phyloP scores from a whole-genome alignment of 768 basidiomycete species.

The Xerocomellus chrysenteron region DNA sequence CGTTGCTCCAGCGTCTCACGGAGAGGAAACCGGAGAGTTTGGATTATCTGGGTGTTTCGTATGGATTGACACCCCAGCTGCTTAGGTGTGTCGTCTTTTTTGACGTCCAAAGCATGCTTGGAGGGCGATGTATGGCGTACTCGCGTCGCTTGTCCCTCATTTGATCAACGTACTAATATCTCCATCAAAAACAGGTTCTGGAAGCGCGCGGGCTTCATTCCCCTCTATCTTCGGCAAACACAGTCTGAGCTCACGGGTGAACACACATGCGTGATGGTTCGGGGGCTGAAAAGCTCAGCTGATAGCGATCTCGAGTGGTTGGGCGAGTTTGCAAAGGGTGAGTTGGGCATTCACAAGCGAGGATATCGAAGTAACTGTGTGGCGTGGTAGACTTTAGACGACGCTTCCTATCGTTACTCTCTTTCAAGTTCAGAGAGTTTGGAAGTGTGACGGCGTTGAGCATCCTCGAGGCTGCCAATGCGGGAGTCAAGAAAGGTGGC shows the following conservation, averaged over 20 bases:
- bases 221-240: conserved; percentile 91
- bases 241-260: conserved; percentile 95
- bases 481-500: conserved; percentile 47
- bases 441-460: conserved; percentile 84
- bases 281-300: conserved; percentile 69
- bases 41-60: conserved; percentile 96
- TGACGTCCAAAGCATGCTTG: too few relatives aligned
- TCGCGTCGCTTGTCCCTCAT: background rate
- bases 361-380: background rate
- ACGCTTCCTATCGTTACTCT: conserved; percentile 85
- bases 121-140: background rate
- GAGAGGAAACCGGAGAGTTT: conserved; percentile 87
- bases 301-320: conserved; percentile 77
- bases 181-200: conserved; percentile 64
- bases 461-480: conserved; percentile 81
- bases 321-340: conserved; percentile 83
- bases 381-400: conserved; percentile 77
- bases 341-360: conserved; percentile 2
- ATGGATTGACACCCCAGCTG: conserved; percentile 85
- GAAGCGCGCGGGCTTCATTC: conserved; percentile 91
- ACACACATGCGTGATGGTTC: conserved; percentile 93
- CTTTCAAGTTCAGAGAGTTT: conserved; percentile 95
- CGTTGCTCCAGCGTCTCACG: conserved; percentile 84
- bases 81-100: conserved; percentile 51
- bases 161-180: background rate